phyloP scores from a whole-genome alignment of 257 asterid species.

The Dorcoceras hygrometricum region DNA sequence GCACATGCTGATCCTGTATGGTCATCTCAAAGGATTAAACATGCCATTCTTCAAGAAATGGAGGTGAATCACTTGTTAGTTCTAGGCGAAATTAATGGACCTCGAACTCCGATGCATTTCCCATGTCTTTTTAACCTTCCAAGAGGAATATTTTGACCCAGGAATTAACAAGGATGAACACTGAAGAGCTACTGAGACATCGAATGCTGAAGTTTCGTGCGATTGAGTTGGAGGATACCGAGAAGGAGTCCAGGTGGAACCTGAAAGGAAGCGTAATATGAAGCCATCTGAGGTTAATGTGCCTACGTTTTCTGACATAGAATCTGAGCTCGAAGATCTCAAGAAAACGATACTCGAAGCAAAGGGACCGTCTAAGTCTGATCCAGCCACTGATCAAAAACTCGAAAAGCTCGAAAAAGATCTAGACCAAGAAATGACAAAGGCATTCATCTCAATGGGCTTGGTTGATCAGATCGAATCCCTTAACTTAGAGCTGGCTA shows the following conservation, averaged over 20 bases:
- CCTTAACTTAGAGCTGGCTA: conserved; percentile 46
- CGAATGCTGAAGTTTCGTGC: conserved; percentile 44
- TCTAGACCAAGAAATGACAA: conserved; percentile 44
- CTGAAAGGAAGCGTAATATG: conserved; percentile 44
- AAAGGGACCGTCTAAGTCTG: conserved; percentile 36
- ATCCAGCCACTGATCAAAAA: conserved; percentile 32
- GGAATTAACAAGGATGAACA: conserved; percentile 46
- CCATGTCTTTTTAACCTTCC: background rate
- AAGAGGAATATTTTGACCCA: conserved; percentile 21
- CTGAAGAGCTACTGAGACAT: conserved; percentile 40
- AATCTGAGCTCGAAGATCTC: conserved; percentile 45
- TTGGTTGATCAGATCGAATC: conserved; percentile 36
- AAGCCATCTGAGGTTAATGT: conserved; percentile 39
- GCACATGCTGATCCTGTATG: conserved; percentile 60
- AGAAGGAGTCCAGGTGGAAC: conserved; percentile 38
- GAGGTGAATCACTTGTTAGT: conserved; percentile 30
- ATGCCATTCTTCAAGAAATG: conserved; percentile 46
- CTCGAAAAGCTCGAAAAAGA: conserved; percentile 43
- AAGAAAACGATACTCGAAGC: conserved; percentile 39
- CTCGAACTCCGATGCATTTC: background rate
- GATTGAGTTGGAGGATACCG: conserved; percentile 41
- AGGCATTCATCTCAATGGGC: conserved; percentile 46
- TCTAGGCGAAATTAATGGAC: background rate
- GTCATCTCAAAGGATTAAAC: conserved; percentile 50
- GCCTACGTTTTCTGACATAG: conserved; percentile 35